phyloP scores from a whole-genome alignment of 495 filamentous ascomycete genomes.

The Entonaema liquescens region DNA sequence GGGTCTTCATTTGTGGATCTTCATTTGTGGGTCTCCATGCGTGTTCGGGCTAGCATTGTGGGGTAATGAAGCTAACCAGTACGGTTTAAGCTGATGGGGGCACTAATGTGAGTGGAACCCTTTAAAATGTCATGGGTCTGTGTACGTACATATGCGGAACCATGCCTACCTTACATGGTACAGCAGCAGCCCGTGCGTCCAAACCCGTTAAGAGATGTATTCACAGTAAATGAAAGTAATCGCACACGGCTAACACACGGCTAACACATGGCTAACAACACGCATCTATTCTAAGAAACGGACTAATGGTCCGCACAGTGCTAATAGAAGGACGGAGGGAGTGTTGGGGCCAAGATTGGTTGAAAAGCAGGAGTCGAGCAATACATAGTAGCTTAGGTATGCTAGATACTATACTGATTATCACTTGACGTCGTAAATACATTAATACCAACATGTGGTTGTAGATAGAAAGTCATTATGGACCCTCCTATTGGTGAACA shows the following conservation, averaged over 20 bases:
- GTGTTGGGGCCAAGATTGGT: conserved; percentile 3
- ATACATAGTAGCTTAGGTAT: conserved; percentile 20
- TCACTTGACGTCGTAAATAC: conserved; percentile 25
- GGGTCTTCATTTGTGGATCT: conserved; percentile 11
- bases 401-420: conserved; percentile 10
- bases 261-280: conserved; percentile 15
- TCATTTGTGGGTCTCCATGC: conserved; percentile 25
- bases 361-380: conserved; percentile 5
- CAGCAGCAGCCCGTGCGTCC: neutral
- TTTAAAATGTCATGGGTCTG: neutral
- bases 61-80: conserved; percentile 40
- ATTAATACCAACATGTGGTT: conserved; percentile 19
- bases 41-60: conserved; percentile 41
- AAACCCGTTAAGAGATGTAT: neutral
- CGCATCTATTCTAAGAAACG: conserved; percentile 5
- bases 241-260: conserved; percentile 11
- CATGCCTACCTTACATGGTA: neutral
- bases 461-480: conserved; percentile 28
- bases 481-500: conserved; percentile 26
- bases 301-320: neutral
- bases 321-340: neutral
- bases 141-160: neutral
- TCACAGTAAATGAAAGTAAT: conserved; percentile 2
- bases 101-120: conserved; percentile 7
- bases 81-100: conserved; percentile 35